A percentile compares a stretch with the other conserved stretches of the same genome.
These are phyloP conservation scores for Poteriospumella lacustris DNA, from an alignment of 108 stramenopile species.

Conservation along the genomic window DNA sequence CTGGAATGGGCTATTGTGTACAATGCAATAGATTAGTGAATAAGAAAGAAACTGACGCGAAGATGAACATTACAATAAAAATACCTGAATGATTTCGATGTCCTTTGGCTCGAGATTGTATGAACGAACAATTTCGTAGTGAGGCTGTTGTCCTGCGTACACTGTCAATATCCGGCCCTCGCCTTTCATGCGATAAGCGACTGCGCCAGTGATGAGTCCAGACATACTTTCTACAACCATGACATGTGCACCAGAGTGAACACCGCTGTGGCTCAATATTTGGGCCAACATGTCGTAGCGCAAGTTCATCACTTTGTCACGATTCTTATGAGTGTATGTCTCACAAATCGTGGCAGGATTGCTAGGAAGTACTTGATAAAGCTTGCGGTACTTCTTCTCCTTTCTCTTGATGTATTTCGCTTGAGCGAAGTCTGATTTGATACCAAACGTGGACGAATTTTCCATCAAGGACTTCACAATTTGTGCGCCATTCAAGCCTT, in stretches of 20 bases:
- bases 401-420: conserved; percentile 49
- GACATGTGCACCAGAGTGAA: conserved; percentile 40
- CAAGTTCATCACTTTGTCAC: conserved; percentile 39
- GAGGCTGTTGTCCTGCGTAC: conserved; percentile 29
- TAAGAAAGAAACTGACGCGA: not conserved
- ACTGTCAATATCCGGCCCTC: conserved; percentile 33
- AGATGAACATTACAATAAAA: not conserved
- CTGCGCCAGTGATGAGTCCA: conserved; percentile 46
- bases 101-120: conserved; percentile 1
- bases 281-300: conserved; percentile 46
- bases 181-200: conserved; percentile 49
- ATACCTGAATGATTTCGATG: conserved; percentile 13
- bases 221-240: conserved; percentile 46
- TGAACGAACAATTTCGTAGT: conserved; percentile 10
- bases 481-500: conserved; percentile 34
- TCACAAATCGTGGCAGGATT: conserved; percentile 38
- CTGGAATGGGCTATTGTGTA: not conserved
- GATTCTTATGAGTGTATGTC: conserved; percentile 39
- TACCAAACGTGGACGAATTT: conserved; percentile 44
- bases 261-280: conserved; percentile 41
- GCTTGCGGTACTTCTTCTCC: conserved; percentile 44
- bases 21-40: not conserved
- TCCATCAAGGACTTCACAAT: conserved; percentile 47
- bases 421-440: conserved; percentile 49
- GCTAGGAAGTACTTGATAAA: conserved; percentile 13